Conservation (phyloP, 192 early-diverging fungal species). For the Martensiomyces pterosporus region DNA sequence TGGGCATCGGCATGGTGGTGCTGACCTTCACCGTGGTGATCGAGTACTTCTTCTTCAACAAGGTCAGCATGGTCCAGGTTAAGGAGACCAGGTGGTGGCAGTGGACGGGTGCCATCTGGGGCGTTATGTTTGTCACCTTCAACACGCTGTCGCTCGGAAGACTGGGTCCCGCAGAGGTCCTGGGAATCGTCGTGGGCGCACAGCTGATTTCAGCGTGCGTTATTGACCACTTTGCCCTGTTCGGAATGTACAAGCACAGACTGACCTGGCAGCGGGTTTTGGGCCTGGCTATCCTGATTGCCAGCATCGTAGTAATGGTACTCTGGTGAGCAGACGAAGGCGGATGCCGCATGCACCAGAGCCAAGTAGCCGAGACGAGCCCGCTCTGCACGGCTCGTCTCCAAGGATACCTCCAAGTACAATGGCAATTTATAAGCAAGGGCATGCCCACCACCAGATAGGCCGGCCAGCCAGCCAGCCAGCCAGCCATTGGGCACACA, state of each 20-base stretch:
- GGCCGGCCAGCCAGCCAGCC: too few species aligned
- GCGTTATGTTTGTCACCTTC: background rate
- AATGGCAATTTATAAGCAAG: too few species aligned
- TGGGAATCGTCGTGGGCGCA: background rate
- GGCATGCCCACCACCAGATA: too few species aligned
- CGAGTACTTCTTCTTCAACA: background rate
- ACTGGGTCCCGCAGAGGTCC: background rate
- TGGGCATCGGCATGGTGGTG: background rate
- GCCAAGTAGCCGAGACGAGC: too few species aligned
- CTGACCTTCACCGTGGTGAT: background rate
- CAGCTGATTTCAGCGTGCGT: background rate
- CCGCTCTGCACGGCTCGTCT: too few species aligned
- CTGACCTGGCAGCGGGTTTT: background rate
- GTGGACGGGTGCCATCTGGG: background rate
- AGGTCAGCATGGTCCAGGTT: background rate
- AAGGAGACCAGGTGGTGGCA: background rate
- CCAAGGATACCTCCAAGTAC: too few species aligned
- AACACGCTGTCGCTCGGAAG: background rate
- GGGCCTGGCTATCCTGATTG: background rate
- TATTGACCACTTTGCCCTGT: background rate
- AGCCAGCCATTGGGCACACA: too few species aligned
- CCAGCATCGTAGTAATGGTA: background rate
- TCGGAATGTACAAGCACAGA: background rate
- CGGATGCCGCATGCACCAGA: too few species aligned
- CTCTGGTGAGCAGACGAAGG: background rate